Base-by-base conservation (phyloP, 352 stramenopile species). In the Phytophthora palmivora region DNA sequence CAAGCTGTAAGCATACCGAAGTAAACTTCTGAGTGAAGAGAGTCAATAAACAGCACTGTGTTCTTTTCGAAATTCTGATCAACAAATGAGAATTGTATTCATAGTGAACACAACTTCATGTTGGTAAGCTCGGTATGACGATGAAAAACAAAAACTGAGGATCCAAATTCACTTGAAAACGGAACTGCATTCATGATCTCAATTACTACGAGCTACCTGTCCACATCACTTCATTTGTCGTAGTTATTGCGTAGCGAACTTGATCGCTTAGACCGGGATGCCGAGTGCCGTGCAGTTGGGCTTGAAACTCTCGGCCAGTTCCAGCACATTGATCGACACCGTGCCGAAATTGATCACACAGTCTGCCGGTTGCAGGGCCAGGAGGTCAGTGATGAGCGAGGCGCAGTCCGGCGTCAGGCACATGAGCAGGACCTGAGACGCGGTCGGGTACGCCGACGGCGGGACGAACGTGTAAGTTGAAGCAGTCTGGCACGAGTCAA, bases 301-400 rank as follows among this genome's bases (percentile, higher is more conserved):
- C 33, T 42, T 34, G 60, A 77, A 80, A 48, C 63, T 71, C 19
- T 82, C 70, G 9, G 68, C 45, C 43, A 87, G 54, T 51, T 82
- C 34, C 44, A 79, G 62, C 45, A 84, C 64, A 62, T 84, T 87
- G 55, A 87, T 66, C 21, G 46, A 63, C 33, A 76, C 67, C 19
- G 47, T 63, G 46, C 70, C 63, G 63, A 83, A 78, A 68, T 73
- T 45, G 44, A 74, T 60, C 21, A 79, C 57, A 54, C 78, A 87
- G 64, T 87, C 78, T 3, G 63, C 9, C 7, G 78, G 78, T 4
- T 70, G 15, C 28, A 84, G 48, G 21, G 52, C 54, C 37, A 73
- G 28, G 6, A 87, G 34, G 39, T 66, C 61, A 15, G 43, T 22
- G 52, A 87, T 70, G 19, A 69, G 70, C 48, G 61, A 65, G 51